These are phyloP conservation scores for Actinidia polygama DNA, from an alignment of 179 eudicot species.

Conservation along the genomic window DNA sequence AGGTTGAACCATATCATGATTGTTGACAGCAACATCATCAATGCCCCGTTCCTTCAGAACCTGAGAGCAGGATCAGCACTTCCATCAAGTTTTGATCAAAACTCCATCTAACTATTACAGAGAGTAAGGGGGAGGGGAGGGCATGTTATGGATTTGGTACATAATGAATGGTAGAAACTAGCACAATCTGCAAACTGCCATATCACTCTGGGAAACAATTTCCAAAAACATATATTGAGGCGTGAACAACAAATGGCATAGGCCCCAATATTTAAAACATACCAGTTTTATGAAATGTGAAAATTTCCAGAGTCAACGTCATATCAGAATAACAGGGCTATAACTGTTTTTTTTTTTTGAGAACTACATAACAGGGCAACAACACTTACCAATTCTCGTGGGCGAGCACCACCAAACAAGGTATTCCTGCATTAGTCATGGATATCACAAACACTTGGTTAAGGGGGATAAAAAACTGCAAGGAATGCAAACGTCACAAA, in stretches of 20 bases:
- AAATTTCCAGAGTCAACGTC: not conserved
- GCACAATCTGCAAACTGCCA: not conserved
- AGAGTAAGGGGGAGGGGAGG: not conserved
- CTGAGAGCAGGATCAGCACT: constrained; percentile 37
- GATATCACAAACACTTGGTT: not conserved
- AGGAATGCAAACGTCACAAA: not conserved
- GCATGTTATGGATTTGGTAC: not conserved
- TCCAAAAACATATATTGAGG: not conserved
- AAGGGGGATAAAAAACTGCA: not conserved
- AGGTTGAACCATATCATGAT: constrained; percentile 46
- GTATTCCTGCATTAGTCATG: constrained; percentile 50
- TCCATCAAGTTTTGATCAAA: not conserved
- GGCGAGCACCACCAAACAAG: constrained; percentile 92
- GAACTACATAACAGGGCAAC: not conserved
- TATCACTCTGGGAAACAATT: not conserved
- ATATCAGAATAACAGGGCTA: constrained; percentile 9
- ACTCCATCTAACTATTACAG: not conserved
- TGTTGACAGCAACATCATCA: constrained; percentile 52
- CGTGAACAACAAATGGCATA: not conserved
- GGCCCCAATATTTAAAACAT: not conserved
- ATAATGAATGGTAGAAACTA: not conserved
- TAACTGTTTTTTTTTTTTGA: no score
- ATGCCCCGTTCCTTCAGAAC: constrained; percentile 78
- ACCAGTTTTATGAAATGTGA: not conserved
- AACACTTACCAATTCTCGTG: constrained; percentile 78